Base-by-base conservation (phyloP, 208 protist species). In the Porcisia deanei region DNA sequence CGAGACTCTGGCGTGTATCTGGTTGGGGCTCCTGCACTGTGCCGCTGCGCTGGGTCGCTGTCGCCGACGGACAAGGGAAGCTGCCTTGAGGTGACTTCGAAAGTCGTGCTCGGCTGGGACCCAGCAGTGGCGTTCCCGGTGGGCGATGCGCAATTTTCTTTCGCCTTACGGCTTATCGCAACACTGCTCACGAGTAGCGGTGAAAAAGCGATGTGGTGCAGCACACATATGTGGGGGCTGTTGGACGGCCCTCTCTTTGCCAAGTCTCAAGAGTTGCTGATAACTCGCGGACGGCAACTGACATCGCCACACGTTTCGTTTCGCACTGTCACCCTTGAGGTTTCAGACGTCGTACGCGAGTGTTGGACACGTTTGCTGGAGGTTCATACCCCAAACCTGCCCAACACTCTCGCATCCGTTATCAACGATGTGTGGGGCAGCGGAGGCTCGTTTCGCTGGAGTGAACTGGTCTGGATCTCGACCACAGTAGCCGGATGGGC, bases 101-200 rank as follows among this genome's bases (percentile, higher is more conserved):
- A 59, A 18, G 39, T 39, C 7, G 47, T 82, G 16, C 55, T 54
- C 59, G 64, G 30, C 53, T 73, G 63, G 71, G n/a, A 8, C 34
- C n/a, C 55, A 6, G 10, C 43, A 9, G 14, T n/a, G 41, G 47
- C 34, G 7, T 34, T 53, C 3, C 41, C 43, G 20, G 54, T 53
- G 5, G 6, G 12, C 6, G 52, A 74, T 4, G 57, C 22, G 0
- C 43, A 75, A 14, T 52, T 72, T 22, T n/a, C 39, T 16, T 77
- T 82, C 49, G 16, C 65, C 8, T 63, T 82, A n/a, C 77, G 63
- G 20, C 58, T 82, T 25, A n/a, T 77, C 9, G 54, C 66, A 34
- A 61, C 68, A 22, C 43, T 82, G 34, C 43, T 78, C 63, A 45
- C 34, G 45, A n/a, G n/a, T 18, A 39, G 1, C 22, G 3, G 3